Evolutionary conservation across 495 filamentous ascomycete genomes (phyloP), one percentile per base, ranked within the genome.

Genomic region (Parachaetomium inaequale): DNA sequence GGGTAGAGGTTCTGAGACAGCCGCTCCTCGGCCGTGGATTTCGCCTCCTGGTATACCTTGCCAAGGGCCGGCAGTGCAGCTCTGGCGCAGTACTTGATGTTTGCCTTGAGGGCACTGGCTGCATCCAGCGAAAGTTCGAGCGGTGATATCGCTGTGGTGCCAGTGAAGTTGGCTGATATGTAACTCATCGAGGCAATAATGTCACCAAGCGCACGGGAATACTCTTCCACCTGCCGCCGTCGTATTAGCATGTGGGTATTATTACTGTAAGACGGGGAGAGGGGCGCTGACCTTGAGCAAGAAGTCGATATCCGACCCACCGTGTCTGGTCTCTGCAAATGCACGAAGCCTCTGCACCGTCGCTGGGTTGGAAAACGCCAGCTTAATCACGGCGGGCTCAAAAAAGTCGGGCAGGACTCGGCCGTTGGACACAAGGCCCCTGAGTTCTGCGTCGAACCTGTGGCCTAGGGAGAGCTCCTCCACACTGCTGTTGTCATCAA

Each of bases 301-400:
- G 58, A 83, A 82, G 53, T 82, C 77, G 64, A 83, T 67, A 61
- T 82, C 77, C 38, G 77, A 74, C 10, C 70, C 77, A 54, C 70
- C 76, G 40, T 75, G 68, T 21, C 73, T 72, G 26, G 68, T 71
- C 58, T 78, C 71, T 32, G 75, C 76, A 66, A 80, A 83, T 38
- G 69, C 72, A 23, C 73, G 70, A 3, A 84, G 63, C 51, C 74
- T 71, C 38, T 77, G 71, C 1, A 66, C 71, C 11, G 78, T 81
- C 36, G 70, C 67, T 0, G 77, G 77, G 47, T 82, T 75, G 63
- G 76, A 70, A 23, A 84, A 72, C 2, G 73, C 79, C 46, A 77
- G 71, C 47, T 78, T 79, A 55, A 82, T 75, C n/a, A 80, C 72
- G 32, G 76, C 74, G 1, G 66, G 70, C 51, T 77, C 74, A 63